Evolutionary conservation across 441 rosid genomes (phyloP), one percentile per base, ranked within the genome.

Genomic region (Metrosideros polymorpha): DNA sequence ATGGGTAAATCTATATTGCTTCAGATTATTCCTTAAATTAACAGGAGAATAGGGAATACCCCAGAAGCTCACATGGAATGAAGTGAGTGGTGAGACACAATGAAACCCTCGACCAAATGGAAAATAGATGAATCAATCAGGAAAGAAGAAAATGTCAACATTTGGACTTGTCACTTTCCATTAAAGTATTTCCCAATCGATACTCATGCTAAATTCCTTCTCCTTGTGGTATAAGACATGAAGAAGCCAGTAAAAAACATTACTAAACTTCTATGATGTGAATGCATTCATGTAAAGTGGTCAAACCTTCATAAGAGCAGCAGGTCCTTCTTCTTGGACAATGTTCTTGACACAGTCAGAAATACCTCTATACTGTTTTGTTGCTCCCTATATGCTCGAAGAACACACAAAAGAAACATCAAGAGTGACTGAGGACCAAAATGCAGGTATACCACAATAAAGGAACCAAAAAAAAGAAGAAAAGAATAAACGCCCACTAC

Each of bases 301-400:
- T 82, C 61, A 29, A n/a, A 89, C 92, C 92, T 87, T 90, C 77
- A 90, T 75, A 55, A 90, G 89, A 83, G 92, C 84, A 32, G 83
- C 86, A 49, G 88, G 47, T 84, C 92, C 90, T 90, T 90, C 92
- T 89, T 90, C 92, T 55, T 71, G 83, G 63, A 88, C 53, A 30
- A 90, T 85, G 18, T 86, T 87, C 57, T 59, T 53, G 63, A 89
- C 90, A 77, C 92, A 90, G 79, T 89, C 85, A 61, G 47, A n/a
- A 18, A 87, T 83, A 86, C 92, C 88, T 59, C 71, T 61, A 83
- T 87, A 89, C 82, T 89, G 92, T 63, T 86, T 89, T 27, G 86
- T 61, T 35, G 92, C 86, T 63, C 92, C 92, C 92, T 90, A 89
- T 35, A 61, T 53, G 30, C 55, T n/a, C 27, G 5, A 51, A 35